Evolutionary conservation across 1,139 yeast genomes (phyloP), one percentile per base, ranked within the genome.

Genomic region (Magnusiomyces magnusii): DNA sequence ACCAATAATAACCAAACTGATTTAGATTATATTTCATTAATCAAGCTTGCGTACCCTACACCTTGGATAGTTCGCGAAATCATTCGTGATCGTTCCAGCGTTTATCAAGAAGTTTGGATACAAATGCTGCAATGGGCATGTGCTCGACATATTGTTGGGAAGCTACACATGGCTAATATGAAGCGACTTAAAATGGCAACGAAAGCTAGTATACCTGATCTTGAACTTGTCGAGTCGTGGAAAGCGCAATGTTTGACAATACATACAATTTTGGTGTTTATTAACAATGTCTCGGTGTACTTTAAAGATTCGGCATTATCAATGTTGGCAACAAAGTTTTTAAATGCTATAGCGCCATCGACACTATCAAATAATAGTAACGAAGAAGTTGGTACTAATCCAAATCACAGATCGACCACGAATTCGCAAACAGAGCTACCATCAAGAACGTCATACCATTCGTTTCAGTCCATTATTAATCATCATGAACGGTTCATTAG

Each of bases 91-190:
- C 31, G 27, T 19, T 24, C 55, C 1, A 24, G 27, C 10, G 34
- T 41, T 21, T 52, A 52, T 17, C 55, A 52, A 25, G 49, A 41
- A 3, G 24, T 52, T 17, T 52, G 55, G 55, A 42, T 41, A 3
- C 39, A 24, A 24, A n/a, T 52, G 24, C 25, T 39, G n/a, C 55
- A 52, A 24, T 52, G 47, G 55, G 55, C 55, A 1, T 52, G 55
- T 47, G 55, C 55, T 2, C 47, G 49, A 17, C 36, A 41, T 23
- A 41, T 52, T 15, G 55, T 41, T 9, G 21, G 25, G 9, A 24
- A 41, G 2, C n/a, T 50, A 25, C 53, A 50, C 17, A 2, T 17
- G 41, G 53, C 24, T 17, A 50, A 50, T 17, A 27, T 28, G 42
- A 27, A n/a, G 17, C 15, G 17, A 10, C 41, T 50, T 3, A 19